Evolutionary conservation across 2,329 filamentous ascomycete genomes (phyloP), one percentile per base, ranked within the genome.

Genomic region (Didymella pomorum): DNA sequence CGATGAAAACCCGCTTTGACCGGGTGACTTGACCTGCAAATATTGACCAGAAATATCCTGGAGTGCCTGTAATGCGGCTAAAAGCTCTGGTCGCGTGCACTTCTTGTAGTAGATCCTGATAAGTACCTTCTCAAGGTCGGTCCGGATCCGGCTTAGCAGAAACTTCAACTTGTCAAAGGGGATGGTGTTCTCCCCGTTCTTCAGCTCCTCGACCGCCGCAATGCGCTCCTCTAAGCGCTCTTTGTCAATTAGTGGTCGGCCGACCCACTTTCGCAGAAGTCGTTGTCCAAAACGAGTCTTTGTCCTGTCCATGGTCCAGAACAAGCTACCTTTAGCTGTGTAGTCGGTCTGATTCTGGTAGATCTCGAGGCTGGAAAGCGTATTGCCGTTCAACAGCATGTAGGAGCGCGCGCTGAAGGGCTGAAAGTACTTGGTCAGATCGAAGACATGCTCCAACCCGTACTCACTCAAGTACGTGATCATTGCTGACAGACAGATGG

Each of bases 71-170:
- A 99, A 82, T 4, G 96, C 89, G 0, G 86, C 87, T 2, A 98
- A 82, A 4, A 99, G 86, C 76, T 99, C 95, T 0, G 93, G 90
- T 0, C 95, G 88, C 0, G 91, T 90, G 76, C 93, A 98, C 79
- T 96, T 97, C 48, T 93, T 93, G 77, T 99, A 99, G 80, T 98
- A 99, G 58, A 99, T 96, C 43, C 95, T 87, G 70, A 98, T 93
- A 44, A 99, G 82, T 61, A 91, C 95, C 67, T 95, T 93, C 78
- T 99, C 95, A 6, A 99, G 86, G 72, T 99, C 95, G 6, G 86
- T 87, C 72, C 85, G 92, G 61, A 89, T 88, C 58, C 84, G 89
- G 25, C 83, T 81, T 1, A 99, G 83, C 10, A 98, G 79, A 20
- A 81, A 83, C 63, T 88, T 89, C 2, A 98, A 78, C 62, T 90